A percentile compares a stretch with the other conserved stretches of the same genome.
Evolutionary conservation across 2,329 filamentous ascomycete genomes (phyloP).

Genomic region (Chaetomium sp.): DNA sequence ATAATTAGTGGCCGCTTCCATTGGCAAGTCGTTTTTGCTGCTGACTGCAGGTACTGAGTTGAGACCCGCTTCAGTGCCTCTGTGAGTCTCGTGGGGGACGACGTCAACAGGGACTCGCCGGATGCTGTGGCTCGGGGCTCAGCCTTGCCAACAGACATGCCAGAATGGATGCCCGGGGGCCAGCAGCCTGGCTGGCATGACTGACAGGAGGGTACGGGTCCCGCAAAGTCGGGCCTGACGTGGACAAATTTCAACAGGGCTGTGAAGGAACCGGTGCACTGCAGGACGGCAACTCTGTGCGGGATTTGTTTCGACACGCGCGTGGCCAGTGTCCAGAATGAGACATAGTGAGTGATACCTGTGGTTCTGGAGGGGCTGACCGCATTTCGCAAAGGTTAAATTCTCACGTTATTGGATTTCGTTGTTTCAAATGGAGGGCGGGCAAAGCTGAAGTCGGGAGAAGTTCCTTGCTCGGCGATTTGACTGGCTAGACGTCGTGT

Average conservation of each 20-base stretch:
- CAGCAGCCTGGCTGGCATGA: not conserved
- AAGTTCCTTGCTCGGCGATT: not conserved
- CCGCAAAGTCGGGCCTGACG: not conserved
- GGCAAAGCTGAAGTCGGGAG: not conserved
- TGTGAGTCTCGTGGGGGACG: not conserved
- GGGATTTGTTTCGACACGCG: conserved; percentile 1
- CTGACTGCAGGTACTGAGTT: conserved; percentile 2
- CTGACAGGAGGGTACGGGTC: not conserved
- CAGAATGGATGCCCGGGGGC: not conserved
- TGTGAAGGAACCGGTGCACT: not conserved
- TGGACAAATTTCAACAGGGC: not conserved
- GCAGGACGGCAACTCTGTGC: not conserved
- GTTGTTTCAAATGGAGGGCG: not conserved
- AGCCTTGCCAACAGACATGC: conserved; percentile 3
- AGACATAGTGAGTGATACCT: not conserved
- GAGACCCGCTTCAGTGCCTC: not conserved
- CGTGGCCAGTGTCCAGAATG: not conserved
- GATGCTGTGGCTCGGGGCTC: conserved; percentile 4
- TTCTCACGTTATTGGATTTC: not conserved
- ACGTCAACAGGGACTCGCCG: not conserved
- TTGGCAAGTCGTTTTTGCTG: not conserved
- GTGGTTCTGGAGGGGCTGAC: not conserved
- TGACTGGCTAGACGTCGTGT: conserved; percentile 4
- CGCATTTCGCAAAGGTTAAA: not conserved
- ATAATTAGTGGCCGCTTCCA: not conserved